Evolutionary conservation across 2,329 filamentous ascomycete species (phyloP), one percentile per base, ranked within the genome.

Genomic region (Bipolaris oryzae): DNA sequence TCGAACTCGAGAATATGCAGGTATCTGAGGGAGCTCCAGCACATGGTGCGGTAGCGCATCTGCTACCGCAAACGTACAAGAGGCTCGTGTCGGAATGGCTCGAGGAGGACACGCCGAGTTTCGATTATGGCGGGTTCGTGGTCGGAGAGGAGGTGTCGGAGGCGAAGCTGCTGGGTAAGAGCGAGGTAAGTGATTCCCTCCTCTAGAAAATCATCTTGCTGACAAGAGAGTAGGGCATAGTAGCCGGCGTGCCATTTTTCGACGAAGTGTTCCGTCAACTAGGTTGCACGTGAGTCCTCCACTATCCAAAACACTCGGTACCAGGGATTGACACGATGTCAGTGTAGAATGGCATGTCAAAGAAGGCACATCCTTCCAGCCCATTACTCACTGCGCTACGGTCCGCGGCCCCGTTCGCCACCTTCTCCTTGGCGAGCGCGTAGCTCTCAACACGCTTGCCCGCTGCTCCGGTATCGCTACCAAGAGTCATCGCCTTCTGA

Each of bases 51-150:
- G 81, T 87, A 33, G 82, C 85, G 16, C 87, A 96, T 75, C 86
- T 98, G 63, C 87, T 98, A 41, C 93, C 94, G 0, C 85, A 88
- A 20, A 90, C 88, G 62, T 97, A 92, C 87, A 96, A 94, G 76
- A 84, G 87, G 47, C 85, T 88, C 64, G 86, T 97, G 61, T 85
- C 88, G 21, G 80, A 85, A 70, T 99, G 95, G 95, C 89, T 97
- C 13, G 90, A 92, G 71, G 95, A 99, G 79, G 95, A 99, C 80
- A 96, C 92, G 3, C 95, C 95, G 4, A 95, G 91, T 50, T 94
- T 96, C 78, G 95, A 99, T 82, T 97, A 96, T 76, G 95, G 91
- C 70, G 95, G 95, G 58, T 99, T 96, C 77, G 95, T 99, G 6
- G 95, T 99, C 21, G 95, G 95, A 62, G 86, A 90, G 37, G 79